A percentile compares a stretch with the other conserved stretches of the same genome.
Conservation (phyloP, 202 grass and related monocot species). For the Cymbopogon flexuosus region DNA sequence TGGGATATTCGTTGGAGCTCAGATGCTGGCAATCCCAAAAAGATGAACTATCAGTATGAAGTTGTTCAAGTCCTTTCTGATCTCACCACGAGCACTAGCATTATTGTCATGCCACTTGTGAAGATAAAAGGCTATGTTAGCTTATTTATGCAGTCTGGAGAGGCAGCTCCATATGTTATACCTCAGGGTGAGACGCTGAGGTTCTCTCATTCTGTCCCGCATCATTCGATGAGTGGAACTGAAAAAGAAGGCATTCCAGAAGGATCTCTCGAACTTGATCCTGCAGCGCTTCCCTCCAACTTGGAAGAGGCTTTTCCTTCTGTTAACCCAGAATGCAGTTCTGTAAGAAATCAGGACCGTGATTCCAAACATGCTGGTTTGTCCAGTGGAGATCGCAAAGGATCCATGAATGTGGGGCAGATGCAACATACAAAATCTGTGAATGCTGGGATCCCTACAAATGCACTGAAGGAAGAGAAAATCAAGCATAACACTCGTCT, state of each 20-base stretch:
- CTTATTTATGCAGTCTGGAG: constrained; percentile 66
- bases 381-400: constrained; percentile 10
- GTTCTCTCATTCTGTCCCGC: constrained; percentile 76
- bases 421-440: constrained; percentile 8
- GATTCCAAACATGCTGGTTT: constrained; percentile 21
- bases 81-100: constrained; percentile 48
- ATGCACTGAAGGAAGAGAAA: constrained; percentile 30
- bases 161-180: constrained; percentile 47
- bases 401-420: constrained; percentile 1
- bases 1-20: constrained; percentile 68
- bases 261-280: constrained; percentile 84
- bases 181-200: constrained; percentile 57
- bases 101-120: constrained; percentile 56
- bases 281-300: constrained; percentile 67
- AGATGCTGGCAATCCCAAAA: constrained; percentile 34
- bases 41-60: constrained; percentile 48
- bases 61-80: constrained; percentile 73
- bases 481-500: not conserved
- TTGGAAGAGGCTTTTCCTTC: constrained; percentile 58
- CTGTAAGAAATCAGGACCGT: constrained; percentile 23
- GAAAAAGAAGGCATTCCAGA: constrained; percentile 65
- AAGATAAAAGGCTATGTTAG: constrained; percentile 83
- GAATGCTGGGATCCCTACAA: constrained; percentile 6
- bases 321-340: constrained; percentile 41
- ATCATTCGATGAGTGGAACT: constrained; percentile 47